Conservation (phyloP, 306 rosid species). For the Lupinus albus region DNA sequence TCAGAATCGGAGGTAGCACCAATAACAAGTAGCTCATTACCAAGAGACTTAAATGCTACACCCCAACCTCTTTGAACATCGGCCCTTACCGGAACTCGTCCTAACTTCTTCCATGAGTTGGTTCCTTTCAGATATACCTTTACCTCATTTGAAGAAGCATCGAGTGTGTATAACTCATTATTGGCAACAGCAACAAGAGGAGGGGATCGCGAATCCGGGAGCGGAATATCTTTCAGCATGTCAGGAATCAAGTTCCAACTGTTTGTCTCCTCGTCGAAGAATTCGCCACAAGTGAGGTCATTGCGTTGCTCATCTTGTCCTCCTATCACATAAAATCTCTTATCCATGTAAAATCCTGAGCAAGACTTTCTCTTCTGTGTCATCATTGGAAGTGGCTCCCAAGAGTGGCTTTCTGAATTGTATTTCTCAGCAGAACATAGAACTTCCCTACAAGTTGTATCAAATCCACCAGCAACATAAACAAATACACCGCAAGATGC, state of each 20-base stretch:
- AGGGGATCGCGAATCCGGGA: slow-evolving; percentile 48
- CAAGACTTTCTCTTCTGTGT: slow-evolving; percentile 51
- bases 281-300: slow-evolving; percentile 62
- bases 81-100: slow-evolving; percentile 66
- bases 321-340: slow-evolving; percentile 71
- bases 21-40: slow-evolving; percentile 71
- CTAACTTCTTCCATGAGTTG: slow-evolving; percentile 72
- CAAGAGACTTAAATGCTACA: slow-evolving; percentile 81
- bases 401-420: slow-evolving; percentile 49
- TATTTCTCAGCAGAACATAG: slow-evolving; percentile 65
- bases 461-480: slow-evolving; percentile 77
- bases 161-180: slow-evolving; percentile 65
- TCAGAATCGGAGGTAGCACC: slow-evolving; percentile 48
- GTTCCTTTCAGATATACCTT: slow-evolving; percentile 60
- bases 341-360: slow-evolving; percentile 75
- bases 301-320: slow-evolving; percentile 55
- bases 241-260: slow-evolving; percentile 66
- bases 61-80: slow-evolving; percentile 74
- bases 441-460: slow-evolving; percentile 40
- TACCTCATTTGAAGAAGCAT: slow-evolving; percentile 60
- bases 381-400: slow-evolving; percentile 76
- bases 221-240: slow-evolving; percentile 53
- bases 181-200: slow-evolving; percentile 76
- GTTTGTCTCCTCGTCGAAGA: slow-evolving; percentile 55
- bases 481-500: slow-evolving; percentile 61